A percentile compares a stretch with the other conserved stretches of the same genome.
Conservation (phyloP, 2,329 filamentous ascomycete species). For the Colletotrichum paranaense region DNA sequence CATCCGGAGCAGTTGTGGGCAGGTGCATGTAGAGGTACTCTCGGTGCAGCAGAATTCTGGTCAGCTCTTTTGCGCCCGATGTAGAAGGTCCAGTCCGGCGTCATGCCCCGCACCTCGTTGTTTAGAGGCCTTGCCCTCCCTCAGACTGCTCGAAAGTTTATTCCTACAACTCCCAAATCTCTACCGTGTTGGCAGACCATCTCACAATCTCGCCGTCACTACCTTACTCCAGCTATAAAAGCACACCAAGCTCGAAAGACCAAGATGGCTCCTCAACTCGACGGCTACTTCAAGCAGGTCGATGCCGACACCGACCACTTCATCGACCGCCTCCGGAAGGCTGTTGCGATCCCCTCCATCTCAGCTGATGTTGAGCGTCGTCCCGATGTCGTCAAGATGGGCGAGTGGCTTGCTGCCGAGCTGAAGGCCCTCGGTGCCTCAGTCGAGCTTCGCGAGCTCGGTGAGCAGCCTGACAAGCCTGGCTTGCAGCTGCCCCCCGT, state of each 20-base stretch:
- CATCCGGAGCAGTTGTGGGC: conserved; percentile 29
- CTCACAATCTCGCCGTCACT: conserved; percentile 47
- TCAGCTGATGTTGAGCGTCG: conserved; percentile 91
- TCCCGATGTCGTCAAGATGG: conserved; percentile 96
- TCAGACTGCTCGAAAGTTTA: conserved; percentile 29
- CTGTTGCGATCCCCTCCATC: conserved; percentile 95
- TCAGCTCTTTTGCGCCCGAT: conserved; percentile 37
- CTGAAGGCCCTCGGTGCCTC: conserved; percentile 85
- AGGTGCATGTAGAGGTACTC: conserved; percentile 28
- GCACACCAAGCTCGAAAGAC: conserved; percentile 71
- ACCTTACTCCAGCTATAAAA: conserved; percentile 65
- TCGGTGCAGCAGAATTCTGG: conserved; percentile 28
- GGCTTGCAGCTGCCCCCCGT: conserved; percentile 93
- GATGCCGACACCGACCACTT: conserved; percentile 83
- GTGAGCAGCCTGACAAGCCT: conserved; percentile 92
- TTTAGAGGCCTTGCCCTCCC: conserved; percentile 38
- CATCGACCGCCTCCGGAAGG: conserved; percentile 89
- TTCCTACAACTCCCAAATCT: conserved; percentile 31
- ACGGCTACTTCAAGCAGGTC: conserved; percentile 93
- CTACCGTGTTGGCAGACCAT: conserved; percentile 28
- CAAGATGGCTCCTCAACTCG: conserved; percentile 89
- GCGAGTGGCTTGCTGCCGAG: conserved; percentile 86
- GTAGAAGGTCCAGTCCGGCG: conserved; percentile 37
- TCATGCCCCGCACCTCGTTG: conserved; percentile 60
- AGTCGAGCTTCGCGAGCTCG: conserved; percentile 87